A percentile compares a stretch with the other conserved stretches of the same genome.
These are phyloP conservation scores for Globisporangium radiosum DNA, from an alignment of 352 stramenopile species.

Conservation along the genomic window DNA sequence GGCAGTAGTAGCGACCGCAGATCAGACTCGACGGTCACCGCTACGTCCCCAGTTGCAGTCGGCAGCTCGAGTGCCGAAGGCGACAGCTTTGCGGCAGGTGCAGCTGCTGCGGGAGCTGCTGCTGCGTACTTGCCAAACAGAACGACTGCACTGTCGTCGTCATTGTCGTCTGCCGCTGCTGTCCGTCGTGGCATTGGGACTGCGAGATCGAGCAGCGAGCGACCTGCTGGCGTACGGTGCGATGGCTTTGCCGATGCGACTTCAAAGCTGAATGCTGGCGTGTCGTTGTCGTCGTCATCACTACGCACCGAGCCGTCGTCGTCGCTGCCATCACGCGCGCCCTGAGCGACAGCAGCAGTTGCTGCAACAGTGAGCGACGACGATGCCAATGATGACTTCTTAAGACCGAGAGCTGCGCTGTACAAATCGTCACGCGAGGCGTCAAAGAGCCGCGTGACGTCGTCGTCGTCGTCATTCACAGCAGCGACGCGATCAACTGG, in stretches of 20 bases:
- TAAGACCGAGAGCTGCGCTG: background rate
- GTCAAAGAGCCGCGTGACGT: background rate
- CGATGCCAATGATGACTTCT: background rate
- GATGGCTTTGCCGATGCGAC: background rate
- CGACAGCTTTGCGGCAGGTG: background rate
- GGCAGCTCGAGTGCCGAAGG: no score
- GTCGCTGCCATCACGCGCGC: background rate
- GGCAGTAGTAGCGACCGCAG: no score
- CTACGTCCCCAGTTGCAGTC: slow-evolving; percentile 3
- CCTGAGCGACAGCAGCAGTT: background rate
- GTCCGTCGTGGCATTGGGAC: background rate
- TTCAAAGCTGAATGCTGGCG: slow-evolving; percentile 2
- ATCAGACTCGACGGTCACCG: no score
- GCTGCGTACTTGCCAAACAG: background rate
- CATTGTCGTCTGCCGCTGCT: background rate
- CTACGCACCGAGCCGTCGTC: background rate
- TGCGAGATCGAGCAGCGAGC: background rate
- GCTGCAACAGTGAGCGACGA: background rate
- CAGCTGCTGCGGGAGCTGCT: background rate
- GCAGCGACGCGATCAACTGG: background rate
- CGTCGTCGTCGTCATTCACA: background rate
- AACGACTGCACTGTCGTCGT: background rate
- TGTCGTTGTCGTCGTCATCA: background rate
- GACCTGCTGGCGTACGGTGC: background rate
- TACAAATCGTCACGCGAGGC: background rate